Evolutionary conservation across 1,139 yeast species (phyloP).

Genomic region (Hyphopichia wangnamkhiaoensis): DNA sequence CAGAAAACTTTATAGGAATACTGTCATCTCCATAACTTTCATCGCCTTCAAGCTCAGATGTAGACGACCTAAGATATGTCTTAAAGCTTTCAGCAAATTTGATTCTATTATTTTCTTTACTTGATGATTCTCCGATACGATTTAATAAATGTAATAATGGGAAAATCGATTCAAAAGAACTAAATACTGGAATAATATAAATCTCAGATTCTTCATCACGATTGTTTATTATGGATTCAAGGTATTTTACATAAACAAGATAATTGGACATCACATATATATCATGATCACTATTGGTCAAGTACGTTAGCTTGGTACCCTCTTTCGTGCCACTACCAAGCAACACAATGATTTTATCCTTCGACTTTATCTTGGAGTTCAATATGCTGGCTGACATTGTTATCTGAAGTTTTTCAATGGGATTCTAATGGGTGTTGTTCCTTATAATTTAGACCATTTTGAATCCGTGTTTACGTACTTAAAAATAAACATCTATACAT

Average conservation of each 20-base stretch:
- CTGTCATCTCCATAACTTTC: not conserved
- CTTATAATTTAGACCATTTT: no score
- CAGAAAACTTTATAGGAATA: not conserved
- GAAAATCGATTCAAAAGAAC: slow-evolving; percentile 13
- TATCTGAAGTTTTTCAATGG: not conserved
- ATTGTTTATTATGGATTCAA: slow-evolving; percentile 14
- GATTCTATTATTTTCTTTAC: not conserved
- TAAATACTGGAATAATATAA: slow-evolving; percentile 16
- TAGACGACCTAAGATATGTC: not conserved
- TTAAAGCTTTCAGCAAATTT: not conserved
- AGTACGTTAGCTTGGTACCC: slow-evolving; percentile 9
- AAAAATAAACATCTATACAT: not conserved
- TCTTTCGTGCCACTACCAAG: not conserved
- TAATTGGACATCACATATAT: slow-evolving; percentile 25
- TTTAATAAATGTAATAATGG: slow-evolving; percentile 14
- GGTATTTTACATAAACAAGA: slow-evolving; percentile 18
- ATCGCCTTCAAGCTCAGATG: not conserved
- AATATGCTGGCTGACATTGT: not conserved
- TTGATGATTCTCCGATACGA: slow-evolving; percentile 4
- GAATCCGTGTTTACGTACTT: not conserved
- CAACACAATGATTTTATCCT: not conserved
- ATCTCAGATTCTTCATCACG: slow-evolving; percentile 8
- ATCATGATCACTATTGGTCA: slow-evolving; percentile 12
- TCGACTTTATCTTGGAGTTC: not conserved
- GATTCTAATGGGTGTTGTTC: no score